Evolutionary conservation across 345 rosid species (phyloP).

Genomic region (Salix viminalis): DNA sequence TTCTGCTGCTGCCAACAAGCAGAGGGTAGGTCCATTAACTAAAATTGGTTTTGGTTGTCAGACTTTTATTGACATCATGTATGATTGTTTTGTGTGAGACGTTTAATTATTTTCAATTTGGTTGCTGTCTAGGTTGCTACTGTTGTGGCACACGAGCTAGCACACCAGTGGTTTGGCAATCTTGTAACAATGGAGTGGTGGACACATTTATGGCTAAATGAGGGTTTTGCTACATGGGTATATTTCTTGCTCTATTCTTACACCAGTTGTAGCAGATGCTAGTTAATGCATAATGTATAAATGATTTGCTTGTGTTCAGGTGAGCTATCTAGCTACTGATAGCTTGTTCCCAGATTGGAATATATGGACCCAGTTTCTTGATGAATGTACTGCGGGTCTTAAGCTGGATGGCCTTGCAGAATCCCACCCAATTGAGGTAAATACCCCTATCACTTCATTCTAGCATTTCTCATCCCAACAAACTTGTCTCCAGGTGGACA

Average conservation of each 20-base stretch:
- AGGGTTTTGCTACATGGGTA: constrained; percentile 99
- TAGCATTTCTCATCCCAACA: constrained; percentile 1
- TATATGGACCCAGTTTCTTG: constrained; percentile 97
- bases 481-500: constrained; percentile 58
- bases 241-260: constrained; percentile 5
- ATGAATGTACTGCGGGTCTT: constrained; percentile 76
- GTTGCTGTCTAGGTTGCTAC: constrained; percentile 65
- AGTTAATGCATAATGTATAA: constrained; percentile 5
- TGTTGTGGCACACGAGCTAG: constrained; percentile 97
- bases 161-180: constrained; percentile 99
- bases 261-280: not conserved
- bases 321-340: constrained; percentile 93
- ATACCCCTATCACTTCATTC: not conserved
- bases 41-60: constrained; percentile 6
- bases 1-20: constrained; percentile 97
- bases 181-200: constrained; percentile 99
- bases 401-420: constrained; percentile 90
- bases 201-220: constrained; percentile 97
- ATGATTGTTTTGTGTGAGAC: not conserved
- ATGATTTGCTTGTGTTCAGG: constrained; percentile 44
- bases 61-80: not conserved
- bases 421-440: constrained; percentile 98
- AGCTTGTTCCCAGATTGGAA: constrained; percentile 94
- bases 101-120: constrained; percentile 2
- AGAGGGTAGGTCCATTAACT: constrained; percentile 48